Evolutionary conservation across 768 basidiomycete species (phyloP).

Genomic region (Strobilomyces confusus): DNA sequence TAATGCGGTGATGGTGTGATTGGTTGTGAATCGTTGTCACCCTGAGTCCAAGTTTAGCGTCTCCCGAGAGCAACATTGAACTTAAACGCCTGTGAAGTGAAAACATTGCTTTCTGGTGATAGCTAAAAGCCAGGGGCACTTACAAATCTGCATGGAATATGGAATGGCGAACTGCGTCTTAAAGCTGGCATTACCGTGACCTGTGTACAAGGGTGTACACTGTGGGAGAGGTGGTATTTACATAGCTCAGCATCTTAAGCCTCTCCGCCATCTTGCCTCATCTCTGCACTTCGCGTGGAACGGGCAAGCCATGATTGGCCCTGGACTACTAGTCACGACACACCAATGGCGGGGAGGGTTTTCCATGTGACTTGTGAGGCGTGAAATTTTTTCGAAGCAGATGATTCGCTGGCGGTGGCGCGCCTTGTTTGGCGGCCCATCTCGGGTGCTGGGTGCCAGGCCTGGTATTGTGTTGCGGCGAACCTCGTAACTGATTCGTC

Average conservation of each 20-base stretch:
- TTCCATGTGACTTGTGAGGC: neutral
- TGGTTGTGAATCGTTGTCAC: neutral
- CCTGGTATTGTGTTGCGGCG: neutral
- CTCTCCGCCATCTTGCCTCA: too few relatives aligned
- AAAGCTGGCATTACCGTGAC: neutral
- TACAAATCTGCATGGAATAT: neutral
- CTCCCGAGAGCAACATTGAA: neutral
- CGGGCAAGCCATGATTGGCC: neutral
- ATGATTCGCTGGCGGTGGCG: slow-evolving; percentile 1
- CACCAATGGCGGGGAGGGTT: too few relatives aligned
- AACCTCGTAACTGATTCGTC: neutral
- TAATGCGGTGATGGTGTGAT: neutral
- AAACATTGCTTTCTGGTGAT: neutral
- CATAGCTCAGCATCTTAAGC: neutral
- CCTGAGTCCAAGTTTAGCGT: neutral
- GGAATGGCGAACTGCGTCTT: too few relatives aligned
- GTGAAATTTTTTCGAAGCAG: too few relatives aligned
- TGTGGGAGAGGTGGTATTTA: too few relatives aligned
- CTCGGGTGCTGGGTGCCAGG: neutral
- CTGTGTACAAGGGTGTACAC: too few relatives aligned
- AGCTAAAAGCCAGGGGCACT: neutral
- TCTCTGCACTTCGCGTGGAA: too few relatives aligned
- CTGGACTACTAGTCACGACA: too few relatives aligned
- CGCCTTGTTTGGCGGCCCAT: neutral
- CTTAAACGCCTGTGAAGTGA: neutral